These are phyloP conservation scores for Ceriops zippeliana DNA, from an alignment of 345 rosid species.

Conservation along the genomic window DNA sequence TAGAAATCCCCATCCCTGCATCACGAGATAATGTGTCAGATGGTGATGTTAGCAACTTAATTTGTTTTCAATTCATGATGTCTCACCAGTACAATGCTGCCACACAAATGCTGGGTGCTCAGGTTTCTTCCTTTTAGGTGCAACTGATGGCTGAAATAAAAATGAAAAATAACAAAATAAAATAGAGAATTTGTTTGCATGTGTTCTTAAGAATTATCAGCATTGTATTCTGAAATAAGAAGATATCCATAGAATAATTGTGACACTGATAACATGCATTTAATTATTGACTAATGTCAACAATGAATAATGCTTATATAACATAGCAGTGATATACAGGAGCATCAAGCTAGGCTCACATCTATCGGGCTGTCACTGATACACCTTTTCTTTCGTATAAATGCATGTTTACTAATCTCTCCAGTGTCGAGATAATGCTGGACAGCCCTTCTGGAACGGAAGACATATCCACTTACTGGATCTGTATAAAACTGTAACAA, in stretches of 20 bases:
- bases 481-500: conserved; percentile 38
- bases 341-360: conserved; percentile 7
- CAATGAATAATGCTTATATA: too few relatives aligned
- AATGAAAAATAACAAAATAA: not conserved
- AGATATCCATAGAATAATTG: too few relatives aligned
- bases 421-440: conserved; percentile 37
- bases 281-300: too few relatives aligned
- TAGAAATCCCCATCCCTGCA: too few relatives aligned
- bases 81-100: conserved; percentile 21
- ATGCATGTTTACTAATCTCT: conserved; percentile 23
- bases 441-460: conserved; percentile 35
- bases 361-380: conserved; percentile 7
- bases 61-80: not conserved
- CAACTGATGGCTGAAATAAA: conserved; percentile 14
- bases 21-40: too few relatives aligned
- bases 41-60: too few relatives aligned
- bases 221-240: too few relatives aligned
- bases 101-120: conserved; percentile 11
- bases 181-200: too few relatives aligned
- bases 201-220: too few relatives aligned
- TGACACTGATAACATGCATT: too few relatives aligned
- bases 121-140: conserved; percentile 19
- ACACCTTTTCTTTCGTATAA: conserved; percentile 13
- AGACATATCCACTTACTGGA: conserved; percentile 38
- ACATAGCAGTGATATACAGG: not conserved